Percentiles rank a stretch among this genome's conserved stretches.
These are phyloP conservation scores for Dysphania ambrosioides DNA, from an alignment of 148 eudicot genomes.

Conservation along the genomic window DNA sequence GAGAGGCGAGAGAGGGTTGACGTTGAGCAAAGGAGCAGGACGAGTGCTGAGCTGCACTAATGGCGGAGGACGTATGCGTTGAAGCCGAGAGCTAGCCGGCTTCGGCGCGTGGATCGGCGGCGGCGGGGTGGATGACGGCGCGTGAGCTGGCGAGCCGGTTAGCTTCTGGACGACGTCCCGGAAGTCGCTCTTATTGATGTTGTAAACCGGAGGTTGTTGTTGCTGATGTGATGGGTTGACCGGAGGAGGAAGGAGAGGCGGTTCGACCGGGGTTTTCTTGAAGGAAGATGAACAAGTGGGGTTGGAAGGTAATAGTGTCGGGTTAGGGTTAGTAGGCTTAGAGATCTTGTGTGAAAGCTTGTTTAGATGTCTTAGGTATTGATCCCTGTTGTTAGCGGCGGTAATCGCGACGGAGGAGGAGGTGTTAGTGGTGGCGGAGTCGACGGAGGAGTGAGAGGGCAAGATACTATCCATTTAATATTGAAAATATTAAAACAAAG, in stretches of 20 bases:
- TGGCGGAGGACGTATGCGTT: conserved; percentile 92
- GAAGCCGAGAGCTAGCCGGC: conserved; percentile 68
- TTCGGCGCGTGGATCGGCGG: conserved; percentile 36
- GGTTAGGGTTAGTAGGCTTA: conserved; percentile 35
- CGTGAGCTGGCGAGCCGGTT: conserved; percentile 84
- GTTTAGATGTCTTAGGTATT: conserved; percentile 51
- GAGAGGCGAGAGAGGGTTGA: conserved; percentile 54
- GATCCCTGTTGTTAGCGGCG: conserved; percentile 24
- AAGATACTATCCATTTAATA: conserved; percentile 33
- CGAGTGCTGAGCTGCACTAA: conserved; percentile 51
- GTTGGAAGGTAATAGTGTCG: not conserved
- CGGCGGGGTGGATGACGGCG: conserved; percentile 11
- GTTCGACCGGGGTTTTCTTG: not conserved
- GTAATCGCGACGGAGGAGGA: not conserved
- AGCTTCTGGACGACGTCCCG: conserved; percentile 85
- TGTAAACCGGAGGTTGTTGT: conserved; percentile 91
- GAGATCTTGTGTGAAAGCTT: conserved; percentile 76
- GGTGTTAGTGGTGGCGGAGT: conserved; percentile 25
- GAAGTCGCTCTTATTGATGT: conserved; percentile 82
- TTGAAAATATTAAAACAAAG: too few relatives aligned
- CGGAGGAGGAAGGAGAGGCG: not conserved
- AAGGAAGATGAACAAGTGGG: not conserved
- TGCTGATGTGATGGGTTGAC: conserved; percentile 26
- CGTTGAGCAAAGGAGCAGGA: conserved; percentile 38
- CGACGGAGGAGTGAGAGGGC: conserved; percentile 32